Conservation (phyloP, 495 filamentous ascomycete genomes). For the Parathielavia appendiculata region DNA sequence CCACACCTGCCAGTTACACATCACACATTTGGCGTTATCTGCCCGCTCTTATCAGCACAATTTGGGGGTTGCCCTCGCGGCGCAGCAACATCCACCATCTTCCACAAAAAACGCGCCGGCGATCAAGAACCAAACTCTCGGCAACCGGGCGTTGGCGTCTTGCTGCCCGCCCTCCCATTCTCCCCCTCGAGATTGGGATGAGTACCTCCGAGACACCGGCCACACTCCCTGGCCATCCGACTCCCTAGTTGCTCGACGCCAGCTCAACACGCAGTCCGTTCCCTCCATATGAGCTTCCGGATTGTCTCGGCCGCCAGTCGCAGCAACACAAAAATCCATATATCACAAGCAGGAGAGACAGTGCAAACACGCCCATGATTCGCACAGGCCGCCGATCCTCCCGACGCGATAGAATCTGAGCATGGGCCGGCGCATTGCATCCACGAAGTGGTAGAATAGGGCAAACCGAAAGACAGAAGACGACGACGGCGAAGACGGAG, state of each 20-base stretch:
- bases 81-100: too few species aligned
- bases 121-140: too few species aligned
- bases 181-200: background rate
- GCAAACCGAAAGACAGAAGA: background rate
- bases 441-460: slow-evolving; percentile 12
- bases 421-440: slow-evolving; percentile 16
- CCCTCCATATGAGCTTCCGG: slow-evolving; percentile 5
- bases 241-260: background rate
- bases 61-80: too few species aligned
- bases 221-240: slow-evolving; percentile 1
- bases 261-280: background rate
- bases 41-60: background rate
- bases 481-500: background rate
- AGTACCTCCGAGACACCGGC: slow-evolving; percentile 11
- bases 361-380: background rate
- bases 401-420: background rate
- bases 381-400: background rate
- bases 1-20: too few species aligned
- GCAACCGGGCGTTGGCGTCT: background rate
- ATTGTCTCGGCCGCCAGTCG: background rate
- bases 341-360: background rate
- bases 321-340: background rate
- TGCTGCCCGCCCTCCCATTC: background rate
- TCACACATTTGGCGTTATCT: too few species aligned
- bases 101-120: background rate